A percentile compares a stretch with the other conserved stretches of the same genome.
phyloP scores from a whole-genome alignment of 305 asterid species.

The Ajuga reptans region DNA sequence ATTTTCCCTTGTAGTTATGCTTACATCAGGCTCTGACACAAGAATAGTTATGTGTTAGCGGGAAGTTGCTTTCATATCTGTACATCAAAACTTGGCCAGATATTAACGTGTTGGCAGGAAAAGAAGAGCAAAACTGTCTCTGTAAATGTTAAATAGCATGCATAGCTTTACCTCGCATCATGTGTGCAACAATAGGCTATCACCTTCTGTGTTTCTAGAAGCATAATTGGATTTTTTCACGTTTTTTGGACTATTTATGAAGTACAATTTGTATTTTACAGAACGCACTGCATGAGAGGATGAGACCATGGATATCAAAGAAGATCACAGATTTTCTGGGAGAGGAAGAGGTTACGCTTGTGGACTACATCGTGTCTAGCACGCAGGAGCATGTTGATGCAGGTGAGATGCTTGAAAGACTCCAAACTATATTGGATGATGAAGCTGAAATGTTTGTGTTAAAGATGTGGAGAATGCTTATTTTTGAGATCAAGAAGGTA shows the following conservation, averaged over 20 bases:
- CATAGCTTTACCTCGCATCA: not conserved
- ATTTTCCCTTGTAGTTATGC: not conserved
- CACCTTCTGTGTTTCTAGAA: not conserved
- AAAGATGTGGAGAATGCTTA: slow-evolving; percentile 99
- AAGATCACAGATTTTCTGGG: slow-evolving; percentile 89
- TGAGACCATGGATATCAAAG: slow-evolving; percentile 96
- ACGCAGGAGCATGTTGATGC: slow-evolving; percentile 90
- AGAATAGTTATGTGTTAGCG: not conserved
- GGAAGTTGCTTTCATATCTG: not conserved
- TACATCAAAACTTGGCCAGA: not conserved
- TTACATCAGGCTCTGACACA: not conserved
- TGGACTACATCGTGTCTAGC: slow-evolving; percentile 83
- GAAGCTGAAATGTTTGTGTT: slow-evolving; percentile 99
- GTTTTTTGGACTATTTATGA: not conserved
- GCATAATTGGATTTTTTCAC: not conserved
- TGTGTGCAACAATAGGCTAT: not conserved
- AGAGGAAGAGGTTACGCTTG: slow-evolving; percentile 88
- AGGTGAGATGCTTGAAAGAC: slow-evolving; percentile 86
- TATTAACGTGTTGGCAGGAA: not conserved
- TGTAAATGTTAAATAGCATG: not conserved
- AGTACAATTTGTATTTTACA: slow-evolving; percentile 28
- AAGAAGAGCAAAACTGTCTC: not conserved
- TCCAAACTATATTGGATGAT: slow-evolving; percentile 81
- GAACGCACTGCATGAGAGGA: slow-evolving; percentile 73
- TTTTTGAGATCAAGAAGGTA: slow-evolving; percentile 90